A percentile compares a stretch with the other conserved stretches of the same genome.
Conservation (phyloP, 306 rosid genomes). For the Inga oerstediana region DNA sequence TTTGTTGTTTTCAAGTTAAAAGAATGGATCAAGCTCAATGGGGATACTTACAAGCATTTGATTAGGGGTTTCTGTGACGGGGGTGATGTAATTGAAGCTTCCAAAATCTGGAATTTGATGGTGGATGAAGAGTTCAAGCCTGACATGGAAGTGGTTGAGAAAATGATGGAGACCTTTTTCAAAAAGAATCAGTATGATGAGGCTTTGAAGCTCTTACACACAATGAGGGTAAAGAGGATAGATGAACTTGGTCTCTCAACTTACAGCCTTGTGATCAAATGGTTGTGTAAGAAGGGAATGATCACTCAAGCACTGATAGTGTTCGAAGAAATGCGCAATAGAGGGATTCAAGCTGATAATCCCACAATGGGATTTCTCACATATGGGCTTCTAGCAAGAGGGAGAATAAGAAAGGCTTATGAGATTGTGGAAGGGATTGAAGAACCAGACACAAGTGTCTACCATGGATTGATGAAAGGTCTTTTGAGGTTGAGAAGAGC, state of each 20-base stretch:
- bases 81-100: conserved; percentile 78
- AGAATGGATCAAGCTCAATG: conserved; percentile 57
- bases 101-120: conserved; percentile 82
- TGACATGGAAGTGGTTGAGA: conserved; percentile 57
- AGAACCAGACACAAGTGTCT: conserved; percentile 49
- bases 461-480: conserved; percentile 77
- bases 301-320: conserved; percentile 43
- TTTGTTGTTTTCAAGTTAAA: conserved; percentile 61
- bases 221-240: conserved; percentile 64
- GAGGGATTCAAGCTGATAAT: conserved; percentile 57
- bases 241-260: conserved; percentile 59
- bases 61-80: conserved; percentile 65
- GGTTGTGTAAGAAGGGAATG: conserved; percentile 76
- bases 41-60: conserved; percentile 55
- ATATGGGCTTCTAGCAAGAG: conserved; percentile 64
- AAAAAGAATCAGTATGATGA: conserved; percentile 57
- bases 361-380: conserved; percentile 48
- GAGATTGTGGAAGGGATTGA: conserved; percentile 40
- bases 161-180: conserved; percentile 69
- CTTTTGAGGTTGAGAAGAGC: conserved; percentile 68
- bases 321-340: conserved; percentile 74
- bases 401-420: conserved; percentile 64
- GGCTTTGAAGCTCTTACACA: conserved; percentile 68
- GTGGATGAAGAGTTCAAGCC: conserved; percentile 70
- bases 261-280: conserved; percentile 60